A percentile compares a stretch with the other conserved stretches of the same genome.
These are phyloP conservation scores for Botryotinia globosa DNA, from an alignment of 2,329 filamentous ascomycete genomes.

Conservation along the genomic window DNA sequence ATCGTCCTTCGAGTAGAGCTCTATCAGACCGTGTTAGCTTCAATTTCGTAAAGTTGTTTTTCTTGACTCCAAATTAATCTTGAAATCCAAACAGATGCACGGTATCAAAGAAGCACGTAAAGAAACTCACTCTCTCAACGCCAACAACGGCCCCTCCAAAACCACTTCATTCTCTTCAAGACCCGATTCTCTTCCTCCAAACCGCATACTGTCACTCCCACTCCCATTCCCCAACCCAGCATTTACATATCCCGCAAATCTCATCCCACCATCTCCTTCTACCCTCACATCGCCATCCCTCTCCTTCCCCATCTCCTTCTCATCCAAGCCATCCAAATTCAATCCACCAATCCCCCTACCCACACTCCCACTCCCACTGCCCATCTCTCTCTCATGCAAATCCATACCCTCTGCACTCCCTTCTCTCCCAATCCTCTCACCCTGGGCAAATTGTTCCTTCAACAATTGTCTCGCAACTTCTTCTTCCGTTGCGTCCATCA, in stretches of 20 bases:
- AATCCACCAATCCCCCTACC: not conserved
- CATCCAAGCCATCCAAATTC: not conserved
- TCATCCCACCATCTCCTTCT: too few species aligned
- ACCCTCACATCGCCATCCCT: not conserved
- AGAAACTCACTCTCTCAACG: conserved; percentile 10
- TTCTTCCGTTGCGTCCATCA: not conserved
- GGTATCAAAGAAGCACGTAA: not conserved
- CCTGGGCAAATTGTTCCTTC: not conserved
- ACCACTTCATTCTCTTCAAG: conserved; percentile 8
- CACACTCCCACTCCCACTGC: not conserved
- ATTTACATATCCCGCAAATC: not conserved
- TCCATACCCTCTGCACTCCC: not conserved
- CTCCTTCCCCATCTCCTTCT: not conserved
- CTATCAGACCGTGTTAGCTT: conserved; percentile 17
- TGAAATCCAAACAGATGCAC: not conserved
- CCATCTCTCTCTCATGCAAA: not conserved
- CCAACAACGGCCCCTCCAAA: conserved; percentile 5
- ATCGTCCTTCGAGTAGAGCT: conserved; percentile 29
- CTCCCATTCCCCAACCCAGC: not conserved
- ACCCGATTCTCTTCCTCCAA: not conserved
- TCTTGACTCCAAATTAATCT: too few species aligned
- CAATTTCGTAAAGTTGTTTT: not conserved
- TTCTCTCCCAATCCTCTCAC: not conserved
- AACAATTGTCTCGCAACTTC: not conserved
- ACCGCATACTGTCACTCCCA: not conserved